Conservation (phyloP, 176 grass and related monocot species). For the Saccharum officinarum region DNA sequence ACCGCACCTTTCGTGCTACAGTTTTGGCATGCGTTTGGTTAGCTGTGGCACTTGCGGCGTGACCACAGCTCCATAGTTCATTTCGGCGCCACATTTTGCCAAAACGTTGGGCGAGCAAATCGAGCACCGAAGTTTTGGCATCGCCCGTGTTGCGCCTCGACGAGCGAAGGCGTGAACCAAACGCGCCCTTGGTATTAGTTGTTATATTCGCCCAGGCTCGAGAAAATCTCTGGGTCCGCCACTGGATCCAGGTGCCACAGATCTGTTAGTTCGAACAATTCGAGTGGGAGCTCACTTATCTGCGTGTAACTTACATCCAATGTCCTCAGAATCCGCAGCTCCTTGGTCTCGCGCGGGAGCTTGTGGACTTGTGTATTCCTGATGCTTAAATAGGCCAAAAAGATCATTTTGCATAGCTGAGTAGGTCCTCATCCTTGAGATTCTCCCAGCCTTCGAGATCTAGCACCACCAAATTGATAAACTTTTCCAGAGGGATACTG, state of each 20-base stretch:
- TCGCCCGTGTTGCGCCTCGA: no score
- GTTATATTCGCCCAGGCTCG: no score
- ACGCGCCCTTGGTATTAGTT: no score
- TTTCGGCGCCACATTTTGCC: no score
- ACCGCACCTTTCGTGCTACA: no score
- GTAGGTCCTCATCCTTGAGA: not conserved
- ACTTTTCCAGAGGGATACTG: not conserved
- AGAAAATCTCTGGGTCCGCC: no score
- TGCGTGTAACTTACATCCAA: not conserved
- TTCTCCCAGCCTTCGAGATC: slow-evolving; percentile 12
- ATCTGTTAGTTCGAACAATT: fast-evolving
- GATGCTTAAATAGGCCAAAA: not conserved
- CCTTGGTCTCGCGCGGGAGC: not conserved
- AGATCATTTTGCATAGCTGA: not conserved
- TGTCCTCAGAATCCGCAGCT: fast-evolving
- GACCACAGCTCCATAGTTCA: no score
- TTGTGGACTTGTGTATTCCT: not conserved
- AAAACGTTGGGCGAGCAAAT: no score
- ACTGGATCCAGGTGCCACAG: fast-evolving
- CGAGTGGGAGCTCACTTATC: not conserved
- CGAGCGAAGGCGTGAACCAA: no score
- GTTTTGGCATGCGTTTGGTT: no score
- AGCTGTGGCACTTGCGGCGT: no score
- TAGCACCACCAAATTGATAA: not conserved
- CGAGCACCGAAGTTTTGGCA: no score